Conservation (phyloP, 2,329 filamentous ascomycete genomes). For the Calonectria hongkongensis region DNA sequence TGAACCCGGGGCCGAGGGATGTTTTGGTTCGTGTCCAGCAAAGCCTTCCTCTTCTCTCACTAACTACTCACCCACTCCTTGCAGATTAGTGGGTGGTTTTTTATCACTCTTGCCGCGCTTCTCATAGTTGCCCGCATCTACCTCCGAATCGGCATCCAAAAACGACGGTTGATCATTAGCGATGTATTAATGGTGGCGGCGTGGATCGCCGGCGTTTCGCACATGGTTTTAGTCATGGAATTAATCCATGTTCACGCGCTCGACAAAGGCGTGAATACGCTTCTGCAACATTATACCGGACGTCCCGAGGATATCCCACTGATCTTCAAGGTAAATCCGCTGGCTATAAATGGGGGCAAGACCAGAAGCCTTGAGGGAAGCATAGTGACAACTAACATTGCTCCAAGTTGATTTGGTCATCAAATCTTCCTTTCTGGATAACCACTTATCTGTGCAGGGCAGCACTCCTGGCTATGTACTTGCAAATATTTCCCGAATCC, state of each 20-base stretch:
- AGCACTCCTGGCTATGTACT: slow-evolving; percentile 1
- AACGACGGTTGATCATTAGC: background rate
- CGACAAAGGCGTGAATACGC: background rate
- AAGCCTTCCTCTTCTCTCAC: background rate
- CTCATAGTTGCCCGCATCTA: background rate
- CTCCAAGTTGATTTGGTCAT: slow-evolving; percentile 4
- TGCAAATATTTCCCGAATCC: background rate
- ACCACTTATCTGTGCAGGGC: background rate
- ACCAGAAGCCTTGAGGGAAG: no score
- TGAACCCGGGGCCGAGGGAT: background rate
- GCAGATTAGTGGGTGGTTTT: background rate
- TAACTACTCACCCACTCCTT: background rate
- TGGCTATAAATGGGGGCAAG: no score
- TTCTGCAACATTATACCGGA: background rate
- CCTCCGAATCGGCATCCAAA: background rate
- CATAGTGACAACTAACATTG: background rate
- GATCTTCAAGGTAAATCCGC: slow-evolving; percentile 6
- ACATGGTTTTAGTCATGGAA: background rate
- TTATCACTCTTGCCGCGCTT: background rate
- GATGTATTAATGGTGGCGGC: slow-evolving; percentile 4
- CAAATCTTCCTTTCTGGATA: background rate
- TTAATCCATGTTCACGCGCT: background rate
- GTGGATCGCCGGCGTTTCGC: background rate
- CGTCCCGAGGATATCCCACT: background rate
- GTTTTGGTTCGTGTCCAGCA: background rate